phyloP scores from a whole-genome alignment of 805 yeast species.

The Hanseniaspora mollemarum region DNA sequence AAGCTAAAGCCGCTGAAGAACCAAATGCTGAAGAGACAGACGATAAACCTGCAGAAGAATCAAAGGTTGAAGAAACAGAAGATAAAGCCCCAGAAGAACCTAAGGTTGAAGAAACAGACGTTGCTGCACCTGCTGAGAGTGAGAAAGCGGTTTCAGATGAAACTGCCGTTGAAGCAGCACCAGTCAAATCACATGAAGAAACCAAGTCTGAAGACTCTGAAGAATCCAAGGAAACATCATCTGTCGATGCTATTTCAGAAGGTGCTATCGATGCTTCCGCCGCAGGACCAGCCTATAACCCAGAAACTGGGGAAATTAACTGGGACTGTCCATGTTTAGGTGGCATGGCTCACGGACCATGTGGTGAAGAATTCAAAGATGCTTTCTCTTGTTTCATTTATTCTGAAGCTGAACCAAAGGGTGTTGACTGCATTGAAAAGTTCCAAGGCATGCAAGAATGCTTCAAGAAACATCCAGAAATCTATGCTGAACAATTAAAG shows the following conservation, averaged over 20 bases:
- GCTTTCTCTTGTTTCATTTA: conserved; percentile 93
- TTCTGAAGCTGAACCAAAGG: conserved; percentile 91
- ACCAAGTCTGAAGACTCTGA: background rate
- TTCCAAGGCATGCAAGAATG: conserved; percentile 88
- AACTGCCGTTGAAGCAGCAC: background rate
- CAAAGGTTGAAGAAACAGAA: background rate
- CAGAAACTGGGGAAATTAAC: conserved; percentile 96
- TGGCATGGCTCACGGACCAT: conserved; percentile 98
- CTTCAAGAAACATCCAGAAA: conserved; percentile 85
- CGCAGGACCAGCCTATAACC: conserved; percentile 70
- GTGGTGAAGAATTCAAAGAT: conserved; percentile 89
- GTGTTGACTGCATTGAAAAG: conserved; percentile 84
- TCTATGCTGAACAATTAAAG: conserved; percentile 80
- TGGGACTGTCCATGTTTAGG: conserved; percentile 99
- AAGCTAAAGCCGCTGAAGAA: conserved; percentile 18
- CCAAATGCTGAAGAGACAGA: background rate
- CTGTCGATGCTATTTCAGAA: conserved; percentile 35
- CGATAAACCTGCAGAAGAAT: background rate
- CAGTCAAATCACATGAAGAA: too few species aligned
- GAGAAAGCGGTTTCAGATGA: too few species aligned
- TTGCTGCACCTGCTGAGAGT: background rate
- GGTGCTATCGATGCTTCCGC: conserved; percentile 68
- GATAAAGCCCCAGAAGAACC: background rate
- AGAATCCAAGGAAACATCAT: background rate
- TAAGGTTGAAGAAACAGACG: background rate